Evolutionary conservation across 306 rosid genomes (phyloP), one percentile per base, ranked within the genome.

Genomic region (Acacia acuminata): DNA sequence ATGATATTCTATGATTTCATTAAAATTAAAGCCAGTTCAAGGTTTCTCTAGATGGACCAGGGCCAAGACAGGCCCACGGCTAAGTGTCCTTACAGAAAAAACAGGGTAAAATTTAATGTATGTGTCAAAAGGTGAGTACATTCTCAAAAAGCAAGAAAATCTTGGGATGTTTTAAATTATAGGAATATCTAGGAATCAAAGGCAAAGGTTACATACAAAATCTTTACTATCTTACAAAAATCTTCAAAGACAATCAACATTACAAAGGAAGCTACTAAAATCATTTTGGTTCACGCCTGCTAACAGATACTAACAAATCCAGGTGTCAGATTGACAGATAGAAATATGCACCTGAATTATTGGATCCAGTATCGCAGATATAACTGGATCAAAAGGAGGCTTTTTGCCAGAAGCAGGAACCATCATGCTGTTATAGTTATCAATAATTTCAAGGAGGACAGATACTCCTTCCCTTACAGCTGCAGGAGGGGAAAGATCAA

Each of bases 381-480:
- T 85, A 65, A 96, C 99, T 30, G 92, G 94, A 85, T 87, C 96
- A 77, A 96, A 96, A 82, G 82, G 88, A 89, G 94, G 90, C 81
- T 90, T 93, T 68, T 89, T 87, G 78, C 88, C 94, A 51, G 94
- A 92, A 77, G 96, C 91, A 78, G 94, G 91, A 87, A 92, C 78
- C 99, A 96, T 94, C 94, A 87, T 87, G 90, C 96, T 84, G 84
- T 96, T 87, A 61, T 96, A 86, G 79, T 85, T 96, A 72, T 89
- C 96, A 69, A 96, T 94, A 75, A 96, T 87, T 90, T 96, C 99
- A 83, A 96, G 96, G 83, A 96, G 93, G 76, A 94, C 65, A 56
- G 98, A 91, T 81, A 94, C 94, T 81, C 97, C 99, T 86, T 96
- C 99, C 88, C 97, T 94, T 77, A 96, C 96, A 27, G 98, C 99